Evolutionary conservation across 2,329 filamentous ascomycete genomes (phyloP).

Genomic region (Fusarium clavum): DNA sequence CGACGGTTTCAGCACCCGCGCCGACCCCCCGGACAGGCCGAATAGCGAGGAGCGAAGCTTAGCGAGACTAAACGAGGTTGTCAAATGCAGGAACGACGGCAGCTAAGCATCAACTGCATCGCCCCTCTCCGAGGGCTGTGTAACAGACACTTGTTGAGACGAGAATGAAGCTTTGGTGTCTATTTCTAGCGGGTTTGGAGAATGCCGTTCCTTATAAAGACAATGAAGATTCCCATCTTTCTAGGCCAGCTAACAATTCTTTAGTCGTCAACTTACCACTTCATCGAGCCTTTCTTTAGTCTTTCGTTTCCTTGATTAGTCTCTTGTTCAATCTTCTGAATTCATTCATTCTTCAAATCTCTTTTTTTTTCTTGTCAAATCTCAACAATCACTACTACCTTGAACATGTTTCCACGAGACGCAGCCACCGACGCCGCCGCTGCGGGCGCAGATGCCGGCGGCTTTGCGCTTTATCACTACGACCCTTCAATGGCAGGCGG

Average conservation of each 20-base stretch:
- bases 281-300: no score
- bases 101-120: no score
- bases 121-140: not conserved
- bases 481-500: constrained; percentile 1
- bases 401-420: not conserved
- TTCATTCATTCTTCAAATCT: no score
- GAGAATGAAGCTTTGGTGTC: not conserved
- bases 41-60: not conserved
- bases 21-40: not conserved
- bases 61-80: constrained; percentile 15
- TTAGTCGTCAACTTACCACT: no score
- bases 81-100: not conserved
- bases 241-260: no score
- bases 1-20: not conserved
- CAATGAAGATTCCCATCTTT: not conserved
- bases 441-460: no score
- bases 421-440: not conserved
- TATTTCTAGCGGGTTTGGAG: fast-evolving
- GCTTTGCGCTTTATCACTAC: constrained; percentile 1
- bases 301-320: no score
- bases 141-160: not conserved
- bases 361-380: no score
- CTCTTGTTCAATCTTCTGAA: no score
- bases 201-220: not conserved
- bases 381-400: fast-evolving